Base-by-base conservation (phyloP, 371 early-diverging fungal species). In the Apophysomyces sp. region DNA sequence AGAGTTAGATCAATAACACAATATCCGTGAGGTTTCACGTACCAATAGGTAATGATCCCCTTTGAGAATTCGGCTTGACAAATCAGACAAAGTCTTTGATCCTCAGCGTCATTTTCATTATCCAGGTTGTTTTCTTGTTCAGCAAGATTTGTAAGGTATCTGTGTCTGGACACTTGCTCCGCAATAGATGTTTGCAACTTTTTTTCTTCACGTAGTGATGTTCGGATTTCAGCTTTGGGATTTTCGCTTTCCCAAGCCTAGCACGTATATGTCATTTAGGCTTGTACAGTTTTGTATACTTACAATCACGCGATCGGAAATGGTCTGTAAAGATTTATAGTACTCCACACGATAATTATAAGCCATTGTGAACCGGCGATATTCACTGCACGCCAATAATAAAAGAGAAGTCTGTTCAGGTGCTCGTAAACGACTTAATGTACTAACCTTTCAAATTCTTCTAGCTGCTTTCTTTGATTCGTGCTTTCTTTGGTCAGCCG, bases 41-140 rank as follows among this genome's bases (percentile, higher is more conserved):
- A 67, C 55, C 88, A 90, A 58, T 78, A 84, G 5, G 88, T 86
- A 36, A 90, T 65, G n/a, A 76, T 65, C 2, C 87, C 88, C 37
- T 80, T 69, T 0, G 65, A 67, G 44, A 87, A 76, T 13, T 66
- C 65, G 1, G 63, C 62, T 54, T 77, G 72, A 62, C 91, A 90
- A 24, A 89, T 83, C 9, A 83, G 52, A 44, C 91, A 90, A 1
- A 81, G 73, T 3, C 60, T 65, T 24, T 58, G 58, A 4, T 62
- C 63, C 6, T 63, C 58, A 11, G 60, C 60, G 4, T 52, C 44
- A 21, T 44, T 21, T 44, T 26, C 21, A 7, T 44, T 21, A 1
- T 34, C 34, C 8, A 34, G 34, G 1, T 39, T 41, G 30, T 64
- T 62, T 13, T 71, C 69, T 18, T 59, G 54, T 16, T 58, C 41